phyloP scores from a whole-genome alignment of 2,329 filamentous ascomycete species.

The Cladophialophora exuberans region DNA sequence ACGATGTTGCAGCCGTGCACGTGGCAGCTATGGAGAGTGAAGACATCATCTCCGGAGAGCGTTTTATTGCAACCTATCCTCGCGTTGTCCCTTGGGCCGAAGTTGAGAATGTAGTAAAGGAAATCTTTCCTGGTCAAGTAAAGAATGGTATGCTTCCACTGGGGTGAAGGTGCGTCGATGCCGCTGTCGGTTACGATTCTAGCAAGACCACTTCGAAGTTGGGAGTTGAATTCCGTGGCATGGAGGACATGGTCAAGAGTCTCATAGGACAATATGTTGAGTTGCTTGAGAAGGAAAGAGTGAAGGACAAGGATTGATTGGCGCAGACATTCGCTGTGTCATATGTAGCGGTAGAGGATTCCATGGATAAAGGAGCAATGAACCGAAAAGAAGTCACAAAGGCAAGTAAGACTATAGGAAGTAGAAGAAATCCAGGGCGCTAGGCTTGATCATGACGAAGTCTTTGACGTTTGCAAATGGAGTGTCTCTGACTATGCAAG shows the following conservation, averaged over 20 bases:
- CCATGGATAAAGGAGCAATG: no score
- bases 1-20: constrained; percentile 46
- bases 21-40: constrained; percentile 41
- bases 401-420: no score
- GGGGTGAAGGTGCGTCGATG: neutral
- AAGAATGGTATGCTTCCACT: constrained; percentile 18
- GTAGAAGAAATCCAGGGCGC: no score
- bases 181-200: neutral
- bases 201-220: neutral
- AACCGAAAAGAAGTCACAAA: no score
- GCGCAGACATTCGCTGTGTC: no score
- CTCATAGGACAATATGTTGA: neutral
- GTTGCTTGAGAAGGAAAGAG: no score
- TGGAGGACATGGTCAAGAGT: neutral
- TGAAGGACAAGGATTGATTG: no score
- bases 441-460: no score
- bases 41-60: constrained; percentile 40
- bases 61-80: constrained; percentile 37
- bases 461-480: no score
- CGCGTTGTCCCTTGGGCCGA: neutral
- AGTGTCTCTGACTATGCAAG: no score
- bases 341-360: no score
- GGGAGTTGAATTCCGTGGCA: neutral
- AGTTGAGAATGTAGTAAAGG: constrained; percentile 38
- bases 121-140: constrained; percentile 38